A percentile compares a stretch with the other conserved stretches of the same genome.
Conservation (phyloP, 345 rosid genomes). For the Eucalyptus coolabah region DNA sequence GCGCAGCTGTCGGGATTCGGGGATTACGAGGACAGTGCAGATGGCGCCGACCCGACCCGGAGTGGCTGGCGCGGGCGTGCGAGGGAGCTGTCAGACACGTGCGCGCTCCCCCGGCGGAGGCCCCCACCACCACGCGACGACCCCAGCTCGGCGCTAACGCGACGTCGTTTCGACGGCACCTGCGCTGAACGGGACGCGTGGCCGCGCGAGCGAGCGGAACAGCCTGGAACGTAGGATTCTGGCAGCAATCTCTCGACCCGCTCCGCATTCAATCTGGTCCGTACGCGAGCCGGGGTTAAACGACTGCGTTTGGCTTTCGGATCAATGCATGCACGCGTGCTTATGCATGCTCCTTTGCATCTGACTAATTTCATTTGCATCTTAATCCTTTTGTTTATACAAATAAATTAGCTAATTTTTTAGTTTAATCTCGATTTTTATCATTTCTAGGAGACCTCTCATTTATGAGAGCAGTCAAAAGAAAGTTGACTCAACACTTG, state of each 20-base stretch:
- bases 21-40: conserved; percentile 11
- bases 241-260: neutral
- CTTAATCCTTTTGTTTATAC: neutral
- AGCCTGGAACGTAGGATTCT: neutral
- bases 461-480: too few relatives aligned
- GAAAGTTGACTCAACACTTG: neutral
- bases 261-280: neutral
- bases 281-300: neutral
- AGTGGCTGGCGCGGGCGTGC: conserved; percentile 5
- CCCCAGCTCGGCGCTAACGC: neutral
- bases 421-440: neutral
- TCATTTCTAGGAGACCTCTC: neutral
- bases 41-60: neutral
- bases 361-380: neutral
- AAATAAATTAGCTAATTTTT: neutral
- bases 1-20: conserved; percentile 7
- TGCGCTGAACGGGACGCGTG: neutral
- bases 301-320: neutral
- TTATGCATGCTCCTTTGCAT: neutral
- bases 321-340: neutral
- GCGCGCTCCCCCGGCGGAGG: neutral
- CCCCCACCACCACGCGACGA: neutral
- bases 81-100: conserved; percentile 43
- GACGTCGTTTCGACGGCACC: neutral
- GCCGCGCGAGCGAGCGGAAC: neutral